These are phyloP conservation scores for Citrus sinensis DNA, from an alignment of 345 rosid genomes.

Conservation along the genomic window DVS_A1.0 CM039167.1:2072001-2072500, in stretches of 20 bases:
- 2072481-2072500: no score
- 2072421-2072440: no score
- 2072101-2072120: not conserved
- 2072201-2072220: no score
- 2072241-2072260: not conserved
- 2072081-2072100: not conserved
- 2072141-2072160: constrained; percentile 5
- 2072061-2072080: not conserved
- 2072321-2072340: not conserved
- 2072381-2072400: no score
- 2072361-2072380: not conserved
- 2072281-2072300: not conserved
- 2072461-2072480: no score
- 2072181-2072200: not conserved
- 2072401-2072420: no score
- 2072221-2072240: no score
- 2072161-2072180: not conserved
- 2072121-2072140: no score
- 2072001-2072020: not conserved
- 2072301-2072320: not conserved
- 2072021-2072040: not conserved
- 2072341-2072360: not conserved
- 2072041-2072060: not conserved
- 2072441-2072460: no score
- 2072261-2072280: constrained; percentile 1